These are phyloP conservation scores for Thymus quinquecostatus DNA, from an alignment of 257 asterid species.

Conservation along the genomic window DNA sequence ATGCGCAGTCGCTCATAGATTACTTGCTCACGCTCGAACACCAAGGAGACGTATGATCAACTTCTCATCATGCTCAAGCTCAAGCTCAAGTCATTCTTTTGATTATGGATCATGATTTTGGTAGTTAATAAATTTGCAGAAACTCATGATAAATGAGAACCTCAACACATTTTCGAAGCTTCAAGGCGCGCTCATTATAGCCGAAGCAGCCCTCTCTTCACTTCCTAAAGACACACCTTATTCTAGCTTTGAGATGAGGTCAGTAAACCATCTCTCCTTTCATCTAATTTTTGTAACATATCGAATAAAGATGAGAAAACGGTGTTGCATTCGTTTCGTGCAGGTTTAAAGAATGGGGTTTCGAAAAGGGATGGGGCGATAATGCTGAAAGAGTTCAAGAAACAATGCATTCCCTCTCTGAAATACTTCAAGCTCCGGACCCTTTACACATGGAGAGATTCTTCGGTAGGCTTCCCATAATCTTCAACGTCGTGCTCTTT, in stretches of 20 bases:
- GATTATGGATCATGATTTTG: background rate
- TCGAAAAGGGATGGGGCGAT: conserved; percentile 93
- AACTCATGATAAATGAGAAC: conserved; percentile 81
- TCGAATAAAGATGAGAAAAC: background rate
- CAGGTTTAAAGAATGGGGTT: conserved; percentile 92
- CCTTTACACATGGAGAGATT: conserved; percentile 61
- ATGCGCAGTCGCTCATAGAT: conserved; percentile 70
- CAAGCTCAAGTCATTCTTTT: background rate
- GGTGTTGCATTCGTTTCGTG: conserved; percentile 10
- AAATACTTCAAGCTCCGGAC: conserved; percentile 87
- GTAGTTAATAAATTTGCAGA: conserved; percentile 44
- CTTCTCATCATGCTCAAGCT: background rate
- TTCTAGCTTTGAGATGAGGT: conserved; percentile 81
- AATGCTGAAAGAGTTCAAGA: conserved; percentile 77
- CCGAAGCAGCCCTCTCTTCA: conserved; percentile 64
- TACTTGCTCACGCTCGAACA: conserved; percentile 71
- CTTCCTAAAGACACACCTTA: conserved; percentile 74
- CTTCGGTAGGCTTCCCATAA: conserved; percentile 72
- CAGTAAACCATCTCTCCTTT: conserved; percentile 22
- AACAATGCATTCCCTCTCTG: conserved; percentile 76
- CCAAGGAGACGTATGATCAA: conserved; percentile 76
- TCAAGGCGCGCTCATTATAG: conserved; percentile 70
- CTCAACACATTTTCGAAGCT: conserved; percentile 70
- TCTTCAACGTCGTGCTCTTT: conserved; percentile 77
- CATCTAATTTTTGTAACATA: conserved; percentile 3